phyloP scores from a whole-genome alignment of 108 stramenopile species.

The Skeletonema potamos region DNA sequence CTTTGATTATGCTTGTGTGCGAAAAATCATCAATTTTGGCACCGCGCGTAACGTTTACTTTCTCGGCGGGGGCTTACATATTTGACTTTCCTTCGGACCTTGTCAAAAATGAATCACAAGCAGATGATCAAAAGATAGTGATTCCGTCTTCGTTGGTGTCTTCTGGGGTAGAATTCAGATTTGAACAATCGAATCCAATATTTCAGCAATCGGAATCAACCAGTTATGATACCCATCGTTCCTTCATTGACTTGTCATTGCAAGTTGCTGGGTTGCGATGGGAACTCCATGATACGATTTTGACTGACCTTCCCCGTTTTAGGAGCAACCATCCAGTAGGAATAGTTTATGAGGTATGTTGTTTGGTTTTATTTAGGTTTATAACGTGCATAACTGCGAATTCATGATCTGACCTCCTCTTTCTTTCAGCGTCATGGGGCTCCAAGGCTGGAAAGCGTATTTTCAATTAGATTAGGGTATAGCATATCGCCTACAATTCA shows the following conservation, averaged over 20 bases:
- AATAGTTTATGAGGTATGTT: slow-evolving; percentile 28
- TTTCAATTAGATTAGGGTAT: neutral
- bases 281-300: neutral
- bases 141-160: slow-evolving; percentile 5
- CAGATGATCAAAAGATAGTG: neutral
- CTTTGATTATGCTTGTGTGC: slow-evolving; percentile 2
- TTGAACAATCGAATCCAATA: neutral
- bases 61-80: neutral
- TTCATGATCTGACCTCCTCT: neutral
- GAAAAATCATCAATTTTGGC: slow-evolving; percentile 11
- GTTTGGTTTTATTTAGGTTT: neutral
- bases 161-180: neutral
- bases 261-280: slow-evolving; percentile 3
- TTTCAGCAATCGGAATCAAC: neutral
- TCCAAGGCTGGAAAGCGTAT: neutral
- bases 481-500: slow-evolving; percentile 1
- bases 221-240: neutral
- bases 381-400: neutral
- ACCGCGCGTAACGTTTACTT: slow-evolving; percentile 1
- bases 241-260: slow-evolving; percentile 1
- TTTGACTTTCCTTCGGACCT: slow-evolving; percentile 12
- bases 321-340: neutral
- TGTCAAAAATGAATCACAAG: neutral
- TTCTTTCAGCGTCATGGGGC: neutral
- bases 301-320: slow-evolving; percentile 8